phyloP scores from a whole-genome alignment of 257 asterid genomes.

The Nicotiana attenuata region DNA sequence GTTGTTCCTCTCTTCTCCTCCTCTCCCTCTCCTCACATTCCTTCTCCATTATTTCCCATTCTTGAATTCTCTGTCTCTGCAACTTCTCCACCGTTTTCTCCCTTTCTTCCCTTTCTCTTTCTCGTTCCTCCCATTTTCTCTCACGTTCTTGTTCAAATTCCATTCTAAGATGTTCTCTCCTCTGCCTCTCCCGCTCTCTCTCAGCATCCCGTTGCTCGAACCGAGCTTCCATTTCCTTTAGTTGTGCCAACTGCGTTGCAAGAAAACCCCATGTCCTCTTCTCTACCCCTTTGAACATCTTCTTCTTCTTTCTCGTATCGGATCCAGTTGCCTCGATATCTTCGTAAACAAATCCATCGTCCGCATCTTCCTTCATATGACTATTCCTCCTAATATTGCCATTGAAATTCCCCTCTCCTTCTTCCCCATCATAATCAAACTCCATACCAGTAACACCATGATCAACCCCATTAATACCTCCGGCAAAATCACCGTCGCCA shows the following conservation, averaged over 20 bases:
- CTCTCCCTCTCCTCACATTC: conserved; percentile 67
- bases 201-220: conserved; percentile 70
- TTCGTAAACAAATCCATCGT: conserved; percentile 54
- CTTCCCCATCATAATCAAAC: conserved; percentile 75
- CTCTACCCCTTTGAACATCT: conserved; percentile 56
- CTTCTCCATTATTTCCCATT: conserved; percentile 75
- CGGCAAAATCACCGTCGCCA: conserved; percentile 64
- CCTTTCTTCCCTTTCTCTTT: conserved; percentile 47
- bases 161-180: conserved; percentile 45
- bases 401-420: conserved; percentile 61
- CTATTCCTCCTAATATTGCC: conserved; percentile 42
- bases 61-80: conserved; percentile 62
- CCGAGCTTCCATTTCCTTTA: conserved; percentile 73
- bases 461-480: conserved; percentile 69
- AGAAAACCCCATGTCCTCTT: conserved; percentile 69
- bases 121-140: conserved; percentile 61
- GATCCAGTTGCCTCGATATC: conserved; percentile 55
- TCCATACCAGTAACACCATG: conserved; percentile 78
- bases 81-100: conserved; percentile 43
- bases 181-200: conserved; percentile 66
- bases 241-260: conserved; percentile 46
- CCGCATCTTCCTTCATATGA: conserved; percentile 49
- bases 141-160: conserved; percentile 65
- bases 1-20: conserved; percentile 62
- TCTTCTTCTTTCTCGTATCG: conserved; percentile 66